phyloP scores from a whole-genome alignment of 1,284 basidiomycete genomes.

The Rhodotorula sp. region DNA sequence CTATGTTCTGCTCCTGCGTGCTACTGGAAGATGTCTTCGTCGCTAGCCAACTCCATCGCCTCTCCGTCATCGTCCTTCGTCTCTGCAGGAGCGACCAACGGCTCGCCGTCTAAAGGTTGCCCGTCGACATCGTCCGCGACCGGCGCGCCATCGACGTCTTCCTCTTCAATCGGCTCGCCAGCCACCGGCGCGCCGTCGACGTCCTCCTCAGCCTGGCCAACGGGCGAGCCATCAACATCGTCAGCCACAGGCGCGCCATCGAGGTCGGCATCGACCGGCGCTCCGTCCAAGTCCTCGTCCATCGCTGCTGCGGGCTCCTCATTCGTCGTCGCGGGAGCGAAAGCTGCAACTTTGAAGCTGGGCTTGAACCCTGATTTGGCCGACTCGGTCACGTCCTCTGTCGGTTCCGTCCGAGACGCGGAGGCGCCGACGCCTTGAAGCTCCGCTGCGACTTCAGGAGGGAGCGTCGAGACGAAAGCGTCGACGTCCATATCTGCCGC shows the following conservation, averaged over 20 bases:
- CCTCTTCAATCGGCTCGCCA: conserved; percentile 49
- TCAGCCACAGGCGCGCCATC: conserved; percentile 1
- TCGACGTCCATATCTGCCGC: neutral
- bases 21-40: conserved; percentile 28
- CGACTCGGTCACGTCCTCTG: neutral
- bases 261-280: conserved; percentile 6
- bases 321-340: conserved; percentile 5
- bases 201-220: neutral
- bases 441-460: neutral
- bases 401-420: neutral
- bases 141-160: conserved; percentile 45
- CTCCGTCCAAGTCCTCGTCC: conserved; percentile 33
- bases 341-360: conserved; percentile 17
- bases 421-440: neutral
- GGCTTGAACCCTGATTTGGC: conserved; percentile 32
- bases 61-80: conserved; percentile 19
- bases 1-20: neutral
- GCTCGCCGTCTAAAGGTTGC: conserved; percentile 12
- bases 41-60: conserved; percentile 23
- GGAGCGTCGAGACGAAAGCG: neutral
- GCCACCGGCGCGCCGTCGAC: conserved; percentile 51
- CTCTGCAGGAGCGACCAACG: neutral
- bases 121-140: conserved; percentile 7
- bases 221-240: conserved; percentile 7
- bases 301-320: neutral